These are phyloP conservation scores for Blastobotrys buckinghamii DNA, from an alignment of 1,139 yeast genomes.

Conservation along the genomic window DNA sequence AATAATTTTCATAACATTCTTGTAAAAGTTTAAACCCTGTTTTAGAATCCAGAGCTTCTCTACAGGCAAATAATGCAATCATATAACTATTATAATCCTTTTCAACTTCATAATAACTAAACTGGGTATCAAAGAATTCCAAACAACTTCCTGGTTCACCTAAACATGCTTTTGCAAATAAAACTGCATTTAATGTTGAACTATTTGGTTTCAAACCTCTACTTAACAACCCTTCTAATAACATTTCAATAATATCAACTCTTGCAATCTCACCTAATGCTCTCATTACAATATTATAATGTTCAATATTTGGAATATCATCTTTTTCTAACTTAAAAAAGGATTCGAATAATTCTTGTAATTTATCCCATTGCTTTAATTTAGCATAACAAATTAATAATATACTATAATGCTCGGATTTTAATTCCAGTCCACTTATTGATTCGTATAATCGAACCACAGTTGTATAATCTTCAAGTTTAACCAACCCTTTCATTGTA, in stretches of 20 bases:
- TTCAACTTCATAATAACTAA: slow-evolving; percentile 34
- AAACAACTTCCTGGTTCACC: slow-evolving; percentile 45
- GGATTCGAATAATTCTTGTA: slow-evolving; percentile 59
- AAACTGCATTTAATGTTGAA: slow-evolving; percentile 41
- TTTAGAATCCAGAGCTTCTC: slow-evolving; percentile 20
- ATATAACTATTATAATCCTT: slow-evolving; percentile 29
- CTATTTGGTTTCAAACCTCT: slow-evolving; percentile 47
- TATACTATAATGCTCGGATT: slow-evolving; percentile 22
- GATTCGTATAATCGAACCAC: too few species aligned
- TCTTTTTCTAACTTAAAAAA: slow-evolving; percentile 51
- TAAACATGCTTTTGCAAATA: slow-evolving; percentile 42
- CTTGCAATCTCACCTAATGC: slow-evolving; percentile 59
- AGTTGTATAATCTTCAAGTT: slow-evolving; percentile 37
- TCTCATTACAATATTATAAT: slow-evolving; percentile 59
- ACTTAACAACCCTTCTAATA: slow-evolving; percentile 43
- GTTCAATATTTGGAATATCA: slow-evolving; percentile 47
- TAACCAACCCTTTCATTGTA: slow-evolving; percentile 41
- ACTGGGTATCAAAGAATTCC: slow-evolving; percentile 37
- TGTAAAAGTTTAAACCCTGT: neutral
- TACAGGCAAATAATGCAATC: slow-evolving; percentile 27
- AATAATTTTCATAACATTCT: neutral
- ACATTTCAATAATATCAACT: slow-evolving; percentile 44
- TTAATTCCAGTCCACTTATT: too few species aligned
- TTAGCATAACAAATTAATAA: slow-evolving; percentile 43
- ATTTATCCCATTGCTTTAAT: slow-evolving; percentile 49